Conservation (phyloP, 2,329 filamentous ascomycete genomes). For the Trichophyton schoenleinii region DNA sequence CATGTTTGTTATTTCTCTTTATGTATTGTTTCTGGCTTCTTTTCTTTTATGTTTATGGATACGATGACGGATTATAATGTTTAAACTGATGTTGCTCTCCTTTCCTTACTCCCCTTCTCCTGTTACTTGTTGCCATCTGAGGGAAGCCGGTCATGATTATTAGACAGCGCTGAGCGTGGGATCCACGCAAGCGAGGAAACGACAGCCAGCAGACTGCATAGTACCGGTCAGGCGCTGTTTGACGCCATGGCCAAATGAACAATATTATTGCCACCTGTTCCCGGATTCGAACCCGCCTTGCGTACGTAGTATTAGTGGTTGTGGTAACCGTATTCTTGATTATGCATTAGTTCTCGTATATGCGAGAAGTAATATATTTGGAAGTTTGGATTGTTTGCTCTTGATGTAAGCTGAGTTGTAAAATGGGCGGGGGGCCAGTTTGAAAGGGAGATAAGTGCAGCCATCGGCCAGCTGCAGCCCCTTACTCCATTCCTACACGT, state of each 20-base stretch:
- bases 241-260: not conserved
- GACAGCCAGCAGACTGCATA: not conserved
- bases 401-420: not conserved
- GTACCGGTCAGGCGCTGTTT: not conserved
- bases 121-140: not conserved
- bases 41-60: not conserved
- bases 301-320: not conserved
- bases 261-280: not conserved
- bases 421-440: not conserved
- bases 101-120: not conserved
- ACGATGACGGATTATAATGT: constrained; percentile 3
- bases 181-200: not conserved
- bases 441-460: not conserved
- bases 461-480: not conserved
- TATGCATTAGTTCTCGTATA: not conserved
- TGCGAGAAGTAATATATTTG: not conserved
- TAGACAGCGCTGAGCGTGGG: not conserved
- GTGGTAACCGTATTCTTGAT: not conserved
- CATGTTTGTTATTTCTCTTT: not conserved
- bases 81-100: not conserved
- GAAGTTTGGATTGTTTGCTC: not conserved
- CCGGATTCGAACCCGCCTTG: not conserved
- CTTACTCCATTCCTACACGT: not conserved
- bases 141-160: not conserved
- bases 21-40: not conserved